These are phyloP conservation scores for Elongisporangium undulatum DNA, from an alignment of 352 stramenopile genomes.

Conservation along the genomic window DNA sequence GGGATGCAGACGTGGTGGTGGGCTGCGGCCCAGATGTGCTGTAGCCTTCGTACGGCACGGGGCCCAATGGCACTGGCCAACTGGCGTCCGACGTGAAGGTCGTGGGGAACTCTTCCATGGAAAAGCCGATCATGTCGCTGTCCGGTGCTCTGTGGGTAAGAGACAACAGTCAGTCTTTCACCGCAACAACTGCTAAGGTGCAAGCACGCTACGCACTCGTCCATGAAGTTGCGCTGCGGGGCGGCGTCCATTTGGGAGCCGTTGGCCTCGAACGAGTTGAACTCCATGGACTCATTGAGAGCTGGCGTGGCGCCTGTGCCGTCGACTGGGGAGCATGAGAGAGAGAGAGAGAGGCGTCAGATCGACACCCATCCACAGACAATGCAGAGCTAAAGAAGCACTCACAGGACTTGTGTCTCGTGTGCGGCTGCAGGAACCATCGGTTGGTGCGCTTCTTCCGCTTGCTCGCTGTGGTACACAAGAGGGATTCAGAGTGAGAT, in stretches of 20 bases:
- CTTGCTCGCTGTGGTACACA: slow-evolving; percentile 47
- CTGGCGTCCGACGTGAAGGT: slow-evolving; percentile 39
- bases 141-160: slow-evolving; percentile 22
- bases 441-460: slow-evolving; percentile 58
- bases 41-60: slow-evolving; percentile 18
- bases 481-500: not conserved
- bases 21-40: slow-evolving; percentile 7
- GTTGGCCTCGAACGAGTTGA: slow-evolving; percentile 14
- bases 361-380: no score
- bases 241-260: slow-evolving; percentile 29
- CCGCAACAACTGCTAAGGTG: not conserved
- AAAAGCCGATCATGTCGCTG: slow-evolving; percentile 64
- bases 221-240: slow-evolving; percentile 35
- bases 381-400: no score
- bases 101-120: slow-evolving; percentile 58
- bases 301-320: slow-evolving; percentile 29
- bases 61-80: slow-evolving; percentile 21
- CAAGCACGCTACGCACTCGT: slow-evolving; percentile 36
- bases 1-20: slow-evolving; percentile 17
- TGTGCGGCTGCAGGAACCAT: slow-evolving; percentile 58
- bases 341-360: no score
- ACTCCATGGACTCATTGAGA: slow-evolving; percentile 25
- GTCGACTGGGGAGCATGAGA: slow-evolving; percentile 68
- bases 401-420: slow-evolving; percentile 38
- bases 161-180: not conserved